Percentiles rank a stretch among this genome's conserved stretches.
Evolutionary conservation across 805 yeast species (phyloP).

Genomic region (Schwanniomyces occidentalis): DNA sequence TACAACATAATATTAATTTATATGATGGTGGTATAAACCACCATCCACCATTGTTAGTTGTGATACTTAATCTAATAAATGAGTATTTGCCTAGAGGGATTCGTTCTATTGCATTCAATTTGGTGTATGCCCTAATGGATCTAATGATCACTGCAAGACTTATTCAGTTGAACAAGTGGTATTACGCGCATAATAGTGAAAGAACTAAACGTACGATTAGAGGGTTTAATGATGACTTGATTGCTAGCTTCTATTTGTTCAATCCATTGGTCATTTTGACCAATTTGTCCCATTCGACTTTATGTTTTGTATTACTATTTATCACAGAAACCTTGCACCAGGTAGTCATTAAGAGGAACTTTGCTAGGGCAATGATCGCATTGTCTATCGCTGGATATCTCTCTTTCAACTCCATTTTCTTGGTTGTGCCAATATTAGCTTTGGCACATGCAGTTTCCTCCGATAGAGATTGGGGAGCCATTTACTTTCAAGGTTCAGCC

Average conservation of each 20-base stretch:
- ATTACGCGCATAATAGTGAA: slow-evolving; percentile 23
- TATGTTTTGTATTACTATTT: slow-evolving; percentile 58
- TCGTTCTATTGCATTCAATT: slow-evolving; percentile 23
- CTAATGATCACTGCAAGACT: slow-evolving; percentile 55
- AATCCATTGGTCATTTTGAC: slow-evolving; percentile 80
- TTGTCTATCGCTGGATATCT: slow-evolving; percentile 67
- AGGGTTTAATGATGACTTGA: slow-evolving; percentile 41
- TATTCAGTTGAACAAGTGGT: slow-evolving; percentile 48
- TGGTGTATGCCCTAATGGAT: slow-evolving; percentile 62
- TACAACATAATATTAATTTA: slow-evolving; percentile 56
- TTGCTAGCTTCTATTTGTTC: slow-evolving; percentile 66
- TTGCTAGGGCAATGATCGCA: slow-evolving; percentile 46
- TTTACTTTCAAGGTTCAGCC: slow-evolving; percentile 19
- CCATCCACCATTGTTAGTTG: slow-evolving; percentile 76
- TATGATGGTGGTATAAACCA: slow-evolving; percentile 87
- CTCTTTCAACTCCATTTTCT: slow-evolving; percentile 59
- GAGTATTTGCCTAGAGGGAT: slow-evolving; percentile 19
- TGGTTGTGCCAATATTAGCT: slow-evolving; percentile 58
- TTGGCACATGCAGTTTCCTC: slow-evolving; percentile 24
- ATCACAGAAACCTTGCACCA: slow-evolving; percentile 49
- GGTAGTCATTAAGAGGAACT: slow-evolving; percentile 40
- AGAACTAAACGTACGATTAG: slow-evolving; percentile 14
- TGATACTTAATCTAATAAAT: slow-evolving; percentile 43
- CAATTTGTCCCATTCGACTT: slow-evolving; percentile 67
- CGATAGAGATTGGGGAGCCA: slow-evolving; percentile 4